Conservation (phyloP, 345 rosid species). For the Excoecaria cochinchinensis region DNA sequence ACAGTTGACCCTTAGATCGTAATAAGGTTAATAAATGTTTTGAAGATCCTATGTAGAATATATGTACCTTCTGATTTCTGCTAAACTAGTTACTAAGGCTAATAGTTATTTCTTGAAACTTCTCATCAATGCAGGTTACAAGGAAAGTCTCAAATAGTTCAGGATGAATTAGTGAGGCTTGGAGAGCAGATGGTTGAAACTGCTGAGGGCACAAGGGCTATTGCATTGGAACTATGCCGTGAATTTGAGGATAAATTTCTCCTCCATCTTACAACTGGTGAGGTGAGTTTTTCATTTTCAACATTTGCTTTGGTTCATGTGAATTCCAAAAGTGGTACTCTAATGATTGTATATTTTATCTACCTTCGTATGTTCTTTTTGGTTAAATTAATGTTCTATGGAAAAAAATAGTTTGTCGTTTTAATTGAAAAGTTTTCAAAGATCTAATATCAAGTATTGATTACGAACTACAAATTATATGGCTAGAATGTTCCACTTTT, state of each 20-base stretch:
- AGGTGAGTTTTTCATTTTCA: constrained; percentile 52
- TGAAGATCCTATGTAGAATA: neutral
- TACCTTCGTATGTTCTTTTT: neutral
- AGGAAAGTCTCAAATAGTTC: constrained; percentile 83
- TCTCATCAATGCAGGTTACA: constrained; percentile 59
- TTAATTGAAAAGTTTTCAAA: neutral
- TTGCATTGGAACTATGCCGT: constrained; percentile 98
- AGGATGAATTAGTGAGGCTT: constrained; percentile 81
- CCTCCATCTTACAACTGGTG: constrained; percentile 79
- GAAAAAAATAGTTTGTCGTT: neutral
- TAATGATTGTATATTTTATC: neutral
- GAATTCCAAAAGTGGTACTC: neutral
- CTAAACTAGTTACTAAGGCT: neutral
- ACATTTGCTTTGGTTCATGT: neutral
- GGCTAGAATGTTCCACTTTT: neutral
- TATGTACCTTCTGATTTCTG: neutral
- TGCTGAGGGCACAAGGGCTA: constrained; percentile 91
- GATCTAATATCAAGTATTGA: neutral
- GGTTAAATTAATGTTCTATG: neutral
- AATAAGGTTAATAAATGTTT: neutral
- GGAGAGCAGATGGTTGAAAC: constrained; percentile 84
- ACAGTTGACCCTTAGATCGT: neutral
- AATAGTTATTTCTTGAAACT: neutral
- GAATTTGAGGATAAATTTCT: constrained; percentile 99
- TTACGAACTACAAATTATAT: neutral